A percentile compares a stretch with the other conserved stretches of the same genome.
Evolutionary conservation across 2,329 filamentous ascomycete genomes (phyloP).

Genomic region (Sclerotinia nivalis): DNA sequence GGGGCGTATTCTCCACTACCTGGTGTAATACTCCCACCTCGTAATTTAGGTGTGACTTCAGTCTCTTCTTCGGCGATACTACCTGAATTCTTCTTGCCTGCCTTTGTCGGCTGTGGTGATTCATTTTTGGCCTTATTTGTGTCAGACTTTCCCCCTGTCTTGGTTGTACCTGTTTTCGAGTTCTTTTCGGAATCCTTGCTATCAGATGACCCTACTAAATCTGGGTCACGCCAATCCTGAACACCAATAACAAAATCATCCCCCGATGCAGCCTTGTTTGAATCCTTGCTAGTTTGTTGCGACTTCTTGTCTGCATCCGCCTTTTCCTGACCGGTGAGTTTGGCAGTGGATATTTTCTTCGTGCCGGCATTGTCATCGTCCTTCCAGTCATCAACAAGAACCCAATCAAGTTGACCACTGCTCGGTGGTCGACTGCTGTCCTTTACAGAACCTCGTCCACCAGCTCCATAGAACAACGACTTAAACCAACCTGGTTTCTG

Average conservation of each 20-base stretch:
- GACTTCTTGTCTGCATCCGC: constrained; percentile 38
- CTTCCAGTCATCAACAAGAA: constrained; percentile 65
- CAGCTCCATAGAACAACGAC: constrained; percentile 45
- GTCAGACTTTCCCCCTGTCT: constrained; percentile 38
- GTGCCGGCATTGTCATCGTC: constrained; percentile 50
- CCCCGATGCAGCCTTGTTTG: constrained; percentile 34
- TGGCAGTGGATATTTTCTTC: constrained; percentile 44
- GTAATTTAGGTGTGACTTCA: constrained; percentile 44
- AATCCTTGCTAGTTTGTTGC: constrained; percentile 29
- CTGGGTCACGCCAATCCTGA: constrained; percentile 83
- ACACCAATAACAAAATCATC: constrained; percentile 81
- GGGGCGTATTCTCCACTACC: constrained; percentile 68
- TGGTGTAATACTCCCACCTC: constrained; percentile 69
- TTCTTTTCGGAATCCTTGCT: constrained; percentile 40
- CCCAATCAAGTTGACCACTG: constrained; percentile 75
- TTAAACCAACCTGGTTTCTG: constrained; percentile 48
- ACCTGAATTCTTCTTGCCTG: constrained; percentile 36
- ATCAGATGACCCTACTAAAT: constrained; percentile 54
- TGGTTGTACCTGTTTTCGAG: constrained; percentile 30
- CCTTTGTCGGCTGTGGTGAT: constrained; percentile 28
- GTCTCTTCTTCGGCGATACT: constrained; percentile 39
- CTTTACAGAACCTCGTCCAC: constrained; percentile 39
- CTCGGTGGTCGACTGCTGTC: constrained; percentile 67
- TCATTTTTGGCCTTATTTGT: constrained; percentile 31
- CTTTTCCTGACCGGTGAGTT: constrained; percentile 44